A percentile compares a stretch with the other conserved stretches of the same genome.
These are phyloP conservation scores for Solanum rostratum DNA, from an alignment of 257 asterid genomes.

Conservation along the genomic window DNA sequence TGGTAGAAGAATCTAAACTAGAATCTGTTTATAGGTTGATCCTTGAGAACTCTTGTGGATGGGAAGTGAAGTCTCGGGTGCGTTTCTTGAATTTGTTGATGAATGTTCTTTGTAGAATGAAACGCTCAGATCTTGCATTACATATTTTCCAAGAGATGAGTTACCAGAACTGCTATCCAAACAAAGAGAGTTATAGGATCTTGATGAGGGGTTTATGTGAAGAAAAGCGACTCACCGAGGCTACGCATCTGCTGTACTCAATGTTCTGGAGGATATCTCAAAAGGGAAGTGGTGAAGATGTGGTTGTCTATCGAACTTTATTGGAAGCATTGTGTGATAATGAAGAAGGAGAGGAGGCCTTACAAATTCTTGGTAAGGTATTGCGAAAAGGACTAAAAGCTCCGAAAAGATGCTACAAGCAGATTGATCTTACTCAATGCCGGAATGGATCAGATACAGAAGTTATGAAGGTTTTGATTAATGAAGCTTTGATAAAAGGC, in stretches of 20 bases:
- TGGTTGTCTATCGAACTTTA: slow-evolving; percentile 54
- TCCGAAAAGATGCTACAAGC: slow-evolving; percentile 42
- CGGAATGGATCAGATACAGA: slow-evolving; percentile 16
- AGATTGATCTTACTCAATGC: slow-evolving; percentile 37
- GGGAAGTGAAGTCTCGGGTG: slow-evolving; percentile 71
- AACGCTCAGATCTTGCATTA: slow-evolving; percentile 70
- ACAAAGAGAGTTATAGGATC: slow-evolving; percentile 55
- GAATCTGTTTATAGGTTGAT: slow-evolving; percentile 48
- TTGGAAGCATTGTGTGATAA: slow-evolving; percentile 74
- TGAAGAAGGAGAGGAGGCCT: slow-evolving; percentile 60
- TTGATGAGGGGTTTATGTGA: slow-evolving; percentile 83
- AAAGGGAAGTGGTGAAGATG: slow-evolving; percentile 74
- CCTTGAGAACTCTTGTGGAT: slow-evolving; percentile 51
- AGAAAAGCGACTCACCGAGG: slow-evolving; percentile 61
- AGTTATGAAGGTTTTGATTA: slow-evolving; percentile 41
- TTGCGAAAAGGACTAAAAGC: slow-evolving; percentile 75
- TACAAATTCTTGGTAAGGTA: slow-evolving; percentile 51
- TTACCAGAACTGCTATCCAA: slow-evolving; percentile 57
- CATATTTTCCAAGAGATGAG: slow-evolving; percentile 76
- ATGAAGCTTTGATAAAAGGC: slow-evolving; percentile 56
- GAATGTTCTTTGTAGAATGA: slow-evolving; percentile 45
- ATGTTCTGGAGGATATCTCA: slow-evolving; percentile 85
- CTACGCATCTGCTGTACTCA: slow-evolving; percentile 63
- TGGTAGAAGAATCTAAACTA: slow-evolving; percentile 51
- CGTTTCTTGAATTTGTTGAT: slow-evolving; percentile 57